Percentiles rank a stretch among this genome's conserved stretches.
These are phyloP conservation scores for Saturnispora diversa DNA, from an alignment of 805 yeast species.

Conservation along the genomic window DNA sequence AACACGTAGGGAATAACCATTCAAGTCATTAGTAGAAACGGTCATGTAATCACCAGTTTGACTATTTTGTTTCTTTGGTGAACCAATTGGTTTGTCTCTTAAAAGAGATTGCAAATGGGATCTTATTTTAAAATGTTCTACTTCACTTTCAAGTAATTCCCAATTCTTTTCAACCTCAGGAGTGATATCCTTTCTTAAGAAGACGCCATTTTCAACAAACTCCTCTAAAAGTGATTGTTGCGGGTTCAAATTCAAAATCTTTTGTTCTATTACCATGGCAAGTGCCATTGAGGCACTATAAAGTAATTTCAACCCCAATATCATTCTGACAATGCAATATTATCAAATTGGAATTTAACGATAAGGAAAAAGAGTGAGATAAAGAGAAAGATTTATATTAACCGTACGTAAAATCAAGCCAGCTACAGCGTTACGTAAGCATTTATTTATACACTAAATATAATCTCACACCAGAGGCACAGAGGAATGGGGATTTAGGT, in stretches of 20 bases:
- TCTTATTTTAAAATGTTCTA: slow-evolving; percentile 1
- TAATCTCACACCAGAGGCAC: no score
- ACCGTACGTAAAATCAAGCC: no score
- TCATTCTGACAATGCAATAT: no score
- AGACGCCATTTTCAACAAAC: slow-evolving; percentile 10
- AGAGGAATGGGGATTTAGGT: no score
- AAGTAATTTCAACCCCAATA: no score
- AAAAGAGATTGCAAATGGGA: not conserved
- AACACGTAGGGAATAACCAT: slow-evolving; percentile 23
- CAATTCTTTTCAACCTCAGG: slow-evolving; percentile 11
- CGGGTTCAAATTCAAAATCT: slow-evolving; percentile 2
- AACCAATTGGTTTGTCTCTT: no score
- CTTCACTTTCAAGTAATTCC: slow-evolving; percentile 11
- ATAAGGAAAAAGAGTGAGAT: no score
- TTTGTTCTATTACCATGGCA: slow-evolving; percentile 3
- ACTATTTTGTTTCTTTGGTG: not conserved
- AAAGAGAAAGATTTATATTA: no score
- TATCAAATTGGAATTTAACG: no score
- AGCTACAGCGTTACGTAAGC: no score
- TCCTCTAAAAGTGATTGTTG: slow-evolving; percentile 11
- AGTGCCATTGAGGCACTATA: no score
- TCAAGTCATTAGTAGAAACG: slow-evolving; percentile 13
- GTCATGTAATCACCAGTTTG: slow-evolving; percentile 1
- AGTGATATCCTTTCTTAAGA: slow-evolving; percentile 2
- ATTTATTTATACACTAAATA: not conserved